A percentile compares a stretch with the other conserved stretches of the same genome.
Evolutionary conservation across 2,329 filamentous ascomycete species (phyloP).

Genomic region (Pseudogymnoascus sp.): DNA sequence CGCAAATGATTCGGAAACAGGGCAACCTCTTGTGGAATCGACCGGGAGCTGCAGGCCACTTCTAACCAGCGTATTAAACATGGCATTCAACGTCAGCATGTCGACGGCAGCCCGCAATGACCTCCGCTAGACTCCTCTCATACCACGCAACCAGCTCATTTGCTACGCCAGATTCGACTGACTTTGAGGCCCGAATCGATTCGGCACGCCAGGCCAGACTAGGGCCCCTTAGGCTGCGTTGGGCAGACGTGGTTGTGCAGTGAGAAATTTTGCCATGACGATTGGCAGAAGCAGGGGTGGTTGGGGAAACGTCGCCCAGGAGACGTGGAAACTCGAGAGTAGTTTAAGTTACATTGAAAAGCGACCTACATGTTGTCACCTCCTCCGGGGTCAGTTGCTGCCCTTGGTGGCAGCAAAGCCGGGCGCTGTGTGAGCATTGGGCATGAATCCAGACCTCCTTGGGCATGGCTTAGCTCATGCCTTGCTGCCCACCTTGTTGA

Average conservation of each 20-base stretch:
- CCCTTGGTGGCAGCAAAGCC: conserved; percentile 4
- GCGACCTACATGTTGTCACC: not conserved
- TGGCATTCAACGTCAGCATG: not conserved
- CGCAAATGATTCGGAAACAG: not conserved
- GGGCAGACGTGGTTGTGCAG: conserved; percentile 8
- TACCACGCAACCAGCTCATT: not conserved
- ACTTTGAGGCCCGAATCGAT: conserved; percentile 6
- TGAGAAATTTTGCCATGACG: not conserved
- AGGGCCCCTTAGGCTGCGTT: conserved; percentile 6
- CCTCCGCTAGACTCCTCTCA: conserved; percentile 3
- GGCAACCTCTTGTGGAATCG: conserved; percentile 8
- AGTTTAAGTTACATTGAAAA: conserved; percentile 6
- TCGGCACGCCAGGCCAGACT: not conserved
- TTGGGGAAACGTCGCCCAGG: not conserved
- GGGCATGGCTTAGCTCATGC: conserved; percentile 5
- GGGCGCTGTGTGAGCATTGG: conserved; percentile 3
- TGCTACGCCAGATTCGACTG: conserved; percentile 1
- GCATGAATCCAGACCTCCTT: conserved; percentile 8
- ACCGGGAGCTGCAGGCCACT: not conserved
- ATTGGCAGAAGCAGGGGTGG: not conserved
- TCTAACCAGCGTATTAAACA: conserved; percentile 6
- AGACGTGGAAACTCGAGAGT: not conserved
- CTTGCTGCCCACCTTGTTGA: conserved; percentile 9
- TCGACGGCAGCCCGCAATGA: not conserved
- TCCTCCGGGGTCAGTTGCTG: not conserved